Evolutionary conservation across 202 grass and related monocot genomes (phyloP).

Genomic region (Brachypodium distachyon): DNA sequence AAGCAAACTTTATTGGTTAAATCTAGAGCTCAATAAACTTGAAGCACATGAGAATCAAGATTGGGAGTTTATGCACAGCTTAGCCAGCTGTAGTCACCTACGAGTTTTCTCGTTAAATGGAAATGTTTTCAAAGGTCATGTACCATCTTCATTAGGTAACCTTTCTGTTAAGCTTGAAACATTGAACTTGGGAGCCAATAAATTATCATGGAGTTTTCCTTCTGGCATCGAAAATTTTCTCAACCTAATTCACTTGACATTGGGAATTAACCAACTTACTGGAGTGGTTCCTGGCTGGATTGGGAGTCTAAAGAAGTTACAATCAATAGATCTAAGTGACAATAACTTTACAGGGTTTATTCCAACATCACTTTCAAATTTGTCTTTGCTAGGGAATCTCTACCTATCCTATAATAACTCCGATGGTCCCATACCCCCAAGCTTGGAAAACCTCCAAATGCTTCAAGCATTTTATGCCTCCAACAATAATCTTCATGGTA

Average conservation of each 20-base stretch:
- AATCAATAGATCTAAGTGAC: neutral
- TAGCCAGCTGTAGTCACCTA: conserved; percentile 25
- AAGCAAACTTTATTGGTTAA: neutral
- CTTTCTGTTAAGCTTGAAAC: neutral
- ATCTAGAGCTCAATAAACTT: conserved; percentile 9
- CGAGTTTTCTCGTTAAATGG: neutral
- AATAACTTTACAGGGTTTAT: neutral
- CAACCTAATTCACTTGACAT: neutral
- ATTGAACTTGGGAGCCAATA: neutral
- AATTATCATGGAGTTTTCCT: conserved; percentile 16
- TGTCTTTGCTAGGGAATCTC: neutral
- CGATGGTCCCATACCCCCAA: neutral
- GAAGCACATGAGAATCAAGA: neutral
- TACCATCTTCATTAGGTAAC: conserved; percentile 17
- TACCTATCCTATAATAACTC: neutral
- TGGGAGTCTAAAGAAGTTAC: conserved; percentile 4
- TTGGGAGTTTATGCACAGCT: conserved; percentile 14
- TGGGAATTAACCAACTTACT: neutral
- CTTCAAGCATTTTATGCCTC: neutral
- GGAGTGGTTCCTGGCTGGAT: neutral
- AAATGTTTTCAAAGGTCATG: neutral
- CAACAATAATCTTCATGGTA: neutral
- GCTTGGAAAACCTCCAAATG: neutral
- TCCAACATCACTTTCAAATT: neutral
- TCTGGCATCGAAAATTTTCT: neutral